Evolutionary conservation across 176 grass and related monocot species (phyloP).

Genomic region (Phragmites australis): DNA sequence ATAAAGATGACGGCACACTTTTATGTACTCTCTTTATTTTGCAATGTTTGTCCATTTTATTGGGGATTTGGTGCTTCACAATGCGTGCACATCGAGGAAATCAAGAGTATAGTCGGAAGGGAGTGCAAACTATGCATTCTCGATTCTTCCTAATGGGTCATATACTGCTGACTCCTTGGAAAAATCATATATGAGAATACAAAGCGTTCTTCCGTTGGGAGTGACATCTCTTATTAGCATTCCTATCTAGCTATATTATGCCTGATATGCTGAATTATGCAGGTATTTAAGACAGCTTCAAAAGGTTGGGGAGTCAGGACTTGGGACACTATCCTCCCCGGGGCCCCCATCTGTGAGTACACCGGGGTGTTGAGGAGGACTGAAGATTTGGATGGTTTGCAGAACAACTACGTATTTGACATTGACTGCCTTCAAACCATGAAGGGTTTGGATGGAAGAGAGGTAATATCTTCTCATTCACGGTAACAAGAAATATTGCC

Average conservation of each 20-base stretch:
- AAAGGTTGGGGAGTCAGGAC: slow-evolving; percentile 94
- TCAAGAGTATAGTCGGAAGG: neutral
- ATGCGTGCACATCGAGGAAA: neutral
- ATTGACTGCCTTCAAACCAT: slow-evolving; percentile 94
- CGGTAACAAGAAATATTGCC: neutral
- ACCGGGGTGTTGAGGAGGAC: slow-evolving; percentile 66
- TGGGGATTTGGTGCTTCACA: neutral
- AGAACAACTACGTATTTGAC: slow-evolving; percentile 83
- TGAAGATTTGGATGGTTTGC: slow-evolving; percentile 64
- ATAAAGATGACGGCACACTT: neutral
- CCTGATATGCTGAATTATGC: slow-evolving; percentile 2
- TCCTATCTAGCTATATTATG: slow-evolving; percentile 6
- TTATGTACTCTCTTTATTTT: neutral
- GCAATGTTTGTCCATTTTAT: neutral
- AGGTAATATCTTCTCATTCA: slow-evolving; percentile 51
- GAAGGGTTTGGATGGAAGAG: slow-evolving; percentile 87
- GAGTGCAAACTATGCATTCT: neutral
- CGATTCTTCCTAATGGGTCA: neutral
- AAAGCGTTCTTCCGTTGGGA: neutral
- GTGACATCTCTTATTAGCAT: neutral
- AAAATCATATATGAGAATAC: neutral
- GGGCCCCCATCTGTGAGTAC: slow-evolving; percentile 91
- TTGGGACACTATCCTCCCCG: slow-evolving; percentile 88
- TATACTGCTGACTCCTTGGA: neutral
- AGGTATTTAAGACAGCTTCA: slow-evolving; percentile 80